Evolutionary conservation across 2,329 filamentous ascomycete species (phyloP).

Genomic region (Madurella fahalii): DNA sequence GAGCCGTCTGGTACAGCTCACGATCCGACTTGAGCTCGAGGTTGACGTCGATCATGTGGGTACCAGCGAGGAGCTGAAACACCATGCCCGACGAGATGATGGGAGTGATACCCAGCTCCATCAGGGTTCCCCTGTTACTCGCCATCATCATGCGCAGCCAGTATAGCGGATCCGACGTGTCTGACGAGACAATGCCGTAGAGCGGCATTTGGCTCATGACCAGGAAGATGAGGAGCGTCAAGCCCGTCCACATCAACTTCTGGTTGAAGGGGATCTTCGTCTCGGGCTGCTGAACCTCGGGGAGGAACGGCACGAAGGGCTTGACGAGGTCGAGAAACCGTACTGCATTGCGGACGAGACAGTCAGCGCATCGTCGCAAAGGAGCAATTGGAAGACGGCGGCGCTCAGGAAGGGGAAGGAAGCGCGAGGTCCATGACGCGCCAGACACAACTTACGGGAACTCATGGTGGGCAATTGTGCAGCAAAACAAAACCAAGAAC

Average conservation of each 20-base stretch:
- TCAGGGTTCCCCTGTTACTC: constrained; percentile 93
- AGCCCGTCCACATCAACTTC: constrained; percentile 91
- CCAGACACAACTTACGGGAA: constrained; percentile 45
- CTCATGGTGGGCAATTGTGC: constrained; percentile 45
- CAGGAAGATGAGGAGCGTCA: constrained; percentile 96
- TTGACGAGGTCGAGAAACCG: constrained; percentile 99
- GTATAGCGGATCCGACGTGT: constrained; percentile 97
- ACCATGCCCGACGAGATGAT: constrained; percentile 99
- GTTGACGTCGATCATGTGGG: constrained; percentile 99
- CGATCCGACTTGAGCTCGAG: constrained; percentile 99
- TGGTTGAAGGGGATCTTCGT: constrained; percentile 99
- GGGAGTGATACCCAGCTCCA: constrained; percentile 95
- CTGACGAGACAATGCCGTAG: constrained; percentile 98
- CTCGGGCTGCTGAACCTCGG: constrained; percentile 97
- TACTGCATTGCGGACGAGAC: constrained; percentile 53
- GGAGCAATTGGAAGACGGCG: constrained; percentile 4
- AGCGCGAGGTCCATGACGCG: constrained; percentile 11
- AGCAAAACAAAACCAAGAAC: constrained; percentile 30
- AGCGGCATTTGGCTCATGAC: constrained; percentile 99
- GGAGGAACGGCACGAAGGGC: constrained; percentile 98
- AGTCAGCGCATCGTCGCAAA: constrained; percentile 21
- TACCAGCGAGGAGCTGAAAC: constrained; percentile 98
- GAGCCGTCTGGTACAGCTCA: constrained; percentile 98
- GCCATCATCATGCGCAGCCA: constrained; percentile 99
- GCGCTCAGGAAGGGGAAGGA: background rate